Base-by-base conservation (phyloP, 306 rosid species). In the Abrus precatorius region DNA sequence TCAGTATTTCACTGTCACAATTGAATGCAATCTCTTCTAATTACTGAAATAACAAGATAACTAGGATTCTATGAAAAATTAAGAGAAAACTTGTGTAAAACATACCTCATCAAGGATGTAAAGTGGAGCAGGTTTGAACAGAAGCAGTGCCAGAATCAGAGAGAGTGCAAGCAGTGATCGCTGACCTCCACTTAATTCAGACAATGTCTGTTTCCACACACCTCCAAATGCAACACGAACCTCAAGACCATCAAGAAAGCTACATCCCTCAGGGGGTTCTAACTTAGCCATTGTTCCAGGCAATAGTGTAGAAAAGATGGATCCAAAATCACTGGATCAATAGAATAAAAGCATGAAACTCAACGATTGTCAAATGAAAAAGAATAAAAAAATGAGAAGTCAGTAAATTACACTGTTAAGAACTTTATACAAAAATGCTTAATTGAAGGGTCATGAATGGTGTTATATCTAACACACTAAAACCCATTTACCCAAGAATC, bases 181-280 rank as follows among this genome's bases (percentile, higher is more conserved):
- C 85, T 95, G 99, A 54, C 99, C 99, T 72, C 99, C 99, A 87
- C 99, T 95, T 60, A 95, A 82, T 85, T 95, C 99, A 30, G 99
- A 95, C 81, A 95, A 88, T 13, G 99, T 91, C 87, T 95, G 99
- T 86, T 93, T 95, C 99, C 99, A 95, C 66, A 93, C 98, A 80
- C 94, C 76, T 67, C 99, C 99, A 89, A 95, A 95, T 75, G 98
- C 99, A 75, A 95, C 99, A 44, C 92, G 91, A 75, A 95, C 99
- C 90, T 95, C 99, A 68, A 95, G 98, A 50, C 99, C 99, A 79
- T 95, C 99, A 69, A 95, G 90, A 84, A 95, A 95, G 83, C 85
- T 93, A 81, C 93, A 69, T 64, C 99, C 99, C 87, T 95, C 99
- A 59, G 96, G 94, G 85, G 99, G 99, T 78, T 93, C 97, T 80